Conservation (phyloP, 306 rosid genomes). For the Medicago ruthenica region DNA sequence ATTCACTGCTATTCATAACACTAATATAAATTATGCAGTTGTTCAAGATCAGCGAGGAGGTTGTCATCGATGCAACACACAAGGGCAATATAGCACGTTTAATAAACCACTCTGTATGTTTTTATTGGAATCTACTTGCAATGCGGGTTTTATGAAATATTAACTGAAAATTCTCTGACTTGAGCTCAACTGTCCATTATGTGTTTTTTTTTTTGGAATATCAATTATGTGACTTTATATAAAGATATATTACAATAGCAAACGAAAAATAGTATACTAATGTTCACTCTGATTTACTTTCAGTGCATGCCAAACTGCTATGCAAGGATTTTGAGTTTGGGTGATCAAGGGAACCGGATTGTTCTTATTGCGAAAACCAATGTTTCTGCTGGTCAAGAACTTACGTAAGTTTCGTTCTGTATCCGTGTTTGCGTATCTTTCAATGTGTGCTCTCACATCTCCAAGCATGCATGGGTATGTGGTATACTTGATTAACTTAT, state of each 20-base stretch:
- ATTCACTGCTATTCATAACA: constrained; percentile 39
- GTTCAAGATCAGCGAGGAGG: constrained; percentile 96
- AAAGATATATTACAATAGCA: constrained; percentile 16
- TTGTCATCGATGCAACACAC: constrained; percentile 85
- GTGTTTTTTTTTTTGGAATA: neutral
- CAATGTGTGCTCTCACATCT: neutral
- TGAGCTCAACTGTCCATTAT: neutral
- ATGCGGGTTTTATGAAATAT: neutral
- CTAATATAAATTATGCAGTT: constrained; percentile 68
- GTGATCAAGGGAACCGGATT: constrained; percentile 75
- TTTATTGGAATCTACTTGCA: constrained; percentile 10
- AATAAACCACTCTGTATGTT: constrained; percentile 93
- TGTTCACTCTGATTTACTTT: constrained; percentile 49
- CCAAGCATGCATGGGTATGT: constrained; percentile 22
- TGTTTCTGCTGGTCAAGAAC: constrained; percentile 88
- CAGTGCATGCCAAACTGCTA: constrained; percentile 99
- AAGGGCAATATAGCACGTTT: constrained; percentile 91
- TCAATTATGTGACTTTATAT: constrained; percentile 32
- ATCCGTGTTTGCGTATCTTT: neutral
- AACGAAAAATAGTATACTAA: constrained; percentile 33
- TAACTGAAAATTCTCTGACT: constrained; percentile 22
- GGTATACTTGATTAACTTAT: neutral
- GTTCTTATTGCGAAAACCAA: constrained; percentile 88
- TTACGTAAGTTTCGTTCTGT: constrained; percentile 63
- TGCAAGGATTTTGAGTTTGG: constrained; percentile 86